Evolutionary conservation across 2,329 filamentous ascomycete genomes (phyloP), one percentile per base, ranked within the genome.

Genomic region (Lecanicillium sp.): DNA sequence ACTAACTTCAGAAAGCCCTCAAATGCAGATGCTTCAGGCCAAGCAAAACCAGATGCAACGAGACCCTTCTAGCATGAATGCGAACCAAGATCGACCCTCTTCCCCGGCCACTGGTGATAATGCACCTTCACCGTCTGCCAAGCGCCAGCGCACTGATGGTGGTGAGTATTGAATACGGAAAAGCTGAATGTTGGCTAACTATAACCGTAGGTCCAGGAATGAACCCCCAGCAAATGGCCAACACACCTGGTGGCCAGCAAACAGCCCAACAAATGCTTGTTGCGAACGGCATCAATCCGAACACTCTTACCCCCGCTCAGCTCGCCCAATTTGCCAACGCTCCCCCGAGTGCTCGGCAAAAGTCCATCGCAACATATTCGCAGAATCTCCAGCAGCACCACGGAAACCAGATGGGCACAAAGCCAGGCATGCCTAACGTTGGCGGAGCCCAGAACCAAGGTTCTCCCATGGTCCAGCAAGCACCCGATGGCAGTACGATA

Each of bases 361-460:
- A 94, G 74, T 85, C 84, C 61, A 86, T 95, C 66, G 84, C 89
- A 67, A 84, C 87, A 66, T 95, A 95, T 77, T 83, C 87, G 64
- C 83, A 88, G 68, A 87, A 83, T 67, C 78, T 95, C 64, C 82
- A 86, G 68, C 83, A 90, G 68, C 86, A 91, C 67, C 86, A 90
- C 65, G 85, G 85, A 67, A 72, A 72, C 70, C 84, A 87, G 75
- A 85, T 93, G 77, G 84, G 85, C 64, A 85, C 83, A 67, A 87
- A 88, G 74, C 44, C 44, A 12, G 80, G 81, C 66, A 85, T 90
- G 78, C 82, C 82, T 57, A 88, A 85, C 74, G 68, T 79, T 59
- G 74, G 70, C 53, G 83, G 80, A 56, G 86, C 89, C 59, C 82
- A 82, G 55, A 79, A 78, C 51, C 87, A 93, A 71, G 84, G 84